A percentile compares a stretch with the other conserved stretches of the same genome.
These are phyloP conservation scores for Gossypium ekmanianum DNA, from an alignment of 345 rosid species.

Conservation along the genomic window DNA sequence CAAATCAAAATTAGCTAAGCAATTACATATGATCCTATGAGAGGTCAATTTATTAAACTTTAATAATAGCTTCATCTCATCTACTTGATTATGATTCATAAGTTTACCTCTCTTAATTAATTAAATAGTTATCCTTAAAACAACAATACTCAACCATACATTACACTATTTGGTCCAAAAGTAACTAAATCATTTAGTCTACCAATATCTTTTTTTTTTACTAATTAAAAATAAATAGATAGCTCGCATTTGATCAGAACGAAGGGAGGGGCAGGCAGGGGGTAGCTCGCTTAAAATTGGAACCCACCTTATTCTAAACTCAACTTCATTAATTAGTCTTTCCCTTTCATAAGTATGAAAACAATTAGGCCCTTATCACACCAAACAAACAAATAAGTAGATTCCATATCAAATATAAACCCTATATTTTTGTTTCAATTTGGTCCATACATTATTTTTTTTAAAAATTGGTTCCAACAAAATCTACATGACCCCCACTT, in stretches of 20 bases:
- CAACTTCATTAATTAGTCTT: background rate
- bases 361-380: background rate
- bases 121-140: background rate
- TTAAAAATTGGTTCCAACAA: background rate
- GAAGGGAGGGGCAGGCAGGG: no score
- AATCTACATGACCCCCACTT: slow-evolving; percentile 7
- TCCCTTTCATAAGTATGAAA: background rate
- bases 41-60: background rate
- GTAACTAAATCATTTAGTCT: no score
- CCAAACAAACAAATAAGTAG: background rate
- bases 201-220: no score
- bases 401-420: background rate
- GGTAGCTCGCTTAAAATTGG: background rate
- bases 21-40: background rate
- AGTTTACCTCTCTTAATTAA: background rate
- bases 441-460: background rate
- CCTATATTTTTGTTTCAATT: background rate
- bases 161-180: no score
- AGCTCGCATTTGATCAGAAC: no score
- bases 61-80: background rate
- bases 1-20: slow-evolving; percentile 9
- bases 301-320: background rate
- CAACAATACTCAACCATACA: no score
- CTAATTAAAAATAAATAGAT: no score
- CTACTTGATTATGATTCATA: background rate